phyloP scores from a whole-genome alignment of 768 basidiomycete genomes.

The Lactarius evosmus region DNA sequence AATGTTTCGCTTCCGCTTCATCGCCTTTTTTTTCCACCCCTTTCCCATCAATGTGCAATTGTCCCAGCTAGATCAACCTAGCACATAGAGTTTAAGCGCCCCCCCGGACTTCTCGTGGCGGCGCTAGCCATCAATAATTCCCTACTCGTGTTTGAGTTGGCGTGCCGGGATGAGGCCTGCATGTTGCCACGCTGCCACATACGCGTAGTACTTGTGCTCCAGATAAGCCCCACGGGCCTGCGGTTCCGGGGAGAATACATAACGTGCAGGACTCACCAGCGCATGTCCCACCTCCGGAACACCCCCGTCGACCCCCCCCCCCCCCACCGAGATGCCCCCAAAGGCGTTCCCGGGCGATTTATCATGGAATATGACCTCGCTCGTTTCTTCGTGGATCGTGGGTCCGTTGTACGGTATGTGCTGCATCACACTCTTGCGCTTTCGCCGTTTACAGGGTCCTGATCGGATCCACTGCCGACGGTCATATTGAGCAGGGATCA shows the following conservation, averaged over 20 bases:
- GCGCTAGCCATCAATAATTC: not conserved
- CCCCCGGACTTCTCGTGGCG: not conserved
- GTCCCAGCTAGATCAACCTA: too few relatives aligned
- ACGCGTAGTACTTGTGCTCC: not conserved
- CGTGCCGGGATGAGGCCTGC: not conserved
- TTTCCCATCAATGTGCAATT: not conserved
- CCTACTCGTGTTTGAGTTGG: not conserved
- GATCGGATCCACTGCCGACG: too few relatives aligned
- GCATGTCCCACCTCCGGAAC: not conserved
- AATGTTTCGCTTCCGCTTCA: not conserved
- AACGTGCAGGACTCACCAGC: not conserved
- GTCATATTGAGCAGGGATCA: conserved; percentile 11
- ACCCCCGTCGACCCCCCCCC: not conserved
- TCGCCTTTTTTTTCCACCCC: not conserved
- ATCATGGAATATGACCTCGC: not conserved
- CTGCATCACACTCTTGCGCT: not conserved
- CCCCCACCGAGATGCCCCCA: conserved; percentile 10
- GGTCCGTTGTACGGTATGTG: conserved; percentile 20
- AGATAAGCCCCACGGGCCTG: not conserved
- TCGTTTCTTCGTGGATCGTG: conserved; percentile 10
- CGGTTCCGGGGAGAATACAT: not conserved
- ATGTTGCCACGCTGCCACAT: not conserved
- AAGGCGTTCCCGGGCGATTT: conserved; percentile 10
- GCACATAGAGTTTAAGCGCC: not conserved
- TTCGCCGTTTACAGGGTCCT: not conserved